Evolutionary conservation across 2,329 filamentous ascomycete species (phyloP).

Genomic region (Fusarium sp.): DNA sequence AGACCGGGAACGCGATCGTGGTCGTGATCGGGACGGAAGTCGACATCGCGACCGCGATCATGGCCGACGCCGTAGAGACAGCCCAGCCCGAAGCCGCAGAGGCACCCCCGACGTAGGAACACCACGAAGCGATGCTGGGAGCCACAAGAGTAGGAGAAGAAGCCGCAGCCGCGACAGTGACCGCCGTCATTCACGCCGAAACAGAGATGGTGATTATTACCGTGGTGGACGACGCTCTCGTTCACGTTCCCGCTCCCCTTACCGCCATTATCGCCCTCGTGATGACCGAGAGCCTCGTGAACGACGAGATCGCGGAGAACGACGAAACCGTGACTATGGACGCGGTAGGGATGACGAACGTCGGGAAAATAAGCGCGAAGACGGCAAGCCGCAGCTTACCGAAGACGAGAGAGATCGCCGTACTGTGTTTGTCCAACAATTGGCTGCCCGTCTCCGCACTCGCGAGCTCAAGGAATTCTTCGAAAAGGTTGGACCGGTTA

Average conservation of each 20-base stretch:
- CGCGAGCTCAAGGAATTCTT: constrained; percentile 96
- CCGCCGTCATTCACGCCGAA: constrained; percentile 77
- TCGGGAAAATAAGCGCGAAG: constrained; percentile 55
- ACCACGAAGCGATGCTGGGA: constrained; percentile 80
- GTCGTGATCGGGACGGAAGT: constrained; percentile 64
- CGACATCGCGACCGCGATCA: constrained; percentile 66
- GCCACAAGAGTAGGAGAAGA: constrained; percentile 83
- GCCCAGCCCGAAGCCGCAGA: constrained; percentile 58
- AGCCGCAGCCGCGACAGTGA: constrained; percentile 83
- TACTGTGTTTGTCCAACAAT: constrained; percentile 98
- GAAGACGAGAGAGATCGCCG: constrained; percentile 97
- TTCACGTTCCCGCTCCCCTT: constrained; percentile 78
- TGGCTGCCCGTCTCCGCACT: constrained; percentile 91
- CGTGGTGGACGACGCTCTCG: constrained; percentile 65
- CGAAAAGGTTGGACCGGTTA: constrained; percentile 92
- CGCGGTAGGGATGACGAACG: constrained; percentile 65
- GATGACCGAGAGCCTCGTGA: constrained; percentile 63
- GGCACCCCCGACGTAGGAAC: constrained; percentile 71
- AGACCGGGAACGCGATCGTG: constrained; percentile 68
- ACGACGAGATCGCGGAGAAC: constrained; percentile 64
- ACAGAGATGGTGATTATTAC: constrained; percentile 81
- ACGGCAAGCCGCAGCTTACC: constrained; percentile 77
- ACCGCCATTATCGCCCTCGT: constrained; percentile 67
- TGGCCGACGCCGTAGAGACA: constrained; percentile 65
- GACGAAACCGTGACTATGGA: constrained; percentile 62